Percentiles rank a stretch among this genome's conserved stretches.
Conservation (phyloP, 2,329 filamentous ascomycete genomes). For the Cladorrhinum sp. region DNA sequence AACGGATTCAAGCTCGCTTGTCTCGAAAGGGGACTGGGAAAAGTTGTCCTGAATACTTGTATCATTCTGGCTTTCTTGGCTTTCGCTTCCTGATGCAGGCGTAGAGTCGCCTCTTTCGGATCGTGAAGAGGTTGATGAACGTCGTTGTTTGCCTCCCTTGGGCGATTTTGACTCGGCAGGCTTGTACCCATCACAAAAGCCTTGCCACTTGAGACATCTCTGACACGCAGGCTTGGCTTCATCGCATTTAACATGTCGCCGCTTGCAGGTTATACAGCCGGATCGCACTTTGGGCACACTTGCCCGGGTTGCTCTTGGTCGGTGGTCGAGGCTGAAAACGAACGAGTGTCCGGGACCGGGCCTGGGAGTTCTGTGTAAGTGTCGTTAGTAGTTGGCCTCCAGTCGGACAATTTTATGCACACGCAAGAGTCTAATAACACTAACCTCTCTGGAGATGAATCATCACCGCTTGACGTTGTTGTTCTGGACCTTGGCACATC, state of each 20-base stretch:
- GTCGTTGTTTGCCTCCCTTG: neutral
- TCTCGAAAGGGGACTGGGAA: slow-evolving; percentile 24
- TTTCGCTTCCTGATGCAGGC: neutral
- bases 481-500: neutral
- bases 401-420: neutral
- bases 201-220: slow-evolving; percentile 37
- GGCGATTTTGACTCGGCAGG: neutral
- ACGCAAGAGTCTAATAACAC: no score
- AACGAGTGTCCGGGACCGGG: slow-evolving; percentile 3
- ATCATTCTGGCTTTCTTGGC: slow-evolving; percentile 10
- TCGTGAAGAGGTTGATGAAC: slow-evolving; percentile 1
- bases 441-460: neutral
- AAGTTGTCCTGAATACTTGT: slow-evolving; percentile 16
- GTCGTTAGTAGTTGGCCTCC: neutral
- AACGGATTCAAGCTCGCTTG: slow-evolving; percentile 3
- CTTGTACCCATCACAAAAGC: slow-evolving; percentile 34
- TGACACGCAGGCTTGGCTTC: slow-evolving; percentile 36
- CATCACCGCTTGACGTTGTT: neutral
- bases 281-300: slow-evolving; percentile 21
- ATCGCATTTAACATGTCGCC: slow-evolving; percentile 37
- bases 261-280: slow-evolving; percentile 27
- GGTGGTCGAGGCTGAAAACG: slow-evolving; percentile 18
- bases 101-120: slow-evolving; percentile 5
- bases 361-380: neutral
- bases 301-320: slow-evolving; percentile 16